Conservation (phyloP, 371 early-diverging fungal genomes). For the Batrachochytrium dendrobatidis region DNA sequence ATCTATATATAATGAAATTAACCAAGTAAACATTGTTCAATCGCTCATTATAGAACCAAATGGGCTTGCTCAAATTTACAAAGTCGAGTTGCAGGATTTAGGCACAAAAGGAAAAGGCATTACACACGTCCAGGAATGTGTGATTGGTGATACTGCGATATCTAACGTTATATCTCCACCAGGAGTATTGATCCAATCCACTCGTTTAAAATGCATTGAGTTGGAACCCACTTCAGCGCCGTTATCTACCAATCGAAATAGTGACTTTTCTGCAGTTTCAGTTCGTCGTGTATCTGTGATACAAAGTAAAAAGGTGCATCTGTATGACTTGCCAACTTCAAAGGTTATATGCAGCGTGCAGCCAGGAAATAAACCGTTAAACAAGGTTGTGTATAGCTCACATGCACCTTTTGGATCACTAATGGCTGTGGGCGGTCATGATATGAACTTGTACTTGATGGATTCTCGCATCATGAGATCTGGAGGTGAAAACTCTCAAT, state of each 20-base stretch:
- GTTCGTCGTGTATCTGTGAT: background rate
- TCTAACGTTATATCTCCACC: slow-evolving; percentile 27
- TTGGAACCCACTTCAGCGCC: slow-evolving; percentile 17
- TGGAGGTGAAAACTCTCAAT: slow-evolving; percentile 10
- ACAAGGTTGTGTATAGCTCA: slow-evolving; percentile 23
- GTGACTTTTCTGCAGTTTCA: background rate
- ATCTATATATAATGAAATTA: too few relatives aligned
- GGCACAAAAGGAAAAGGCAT: slow-evolving; percentile 30
- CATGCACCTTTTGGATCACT: slow-evolving; percentile 25
- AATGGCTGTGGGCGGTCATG: slow-evolving; percentile 27
- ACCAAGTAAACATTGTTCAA: too few relatives aligned
- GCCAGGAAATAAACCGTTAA: slow-evolving; percentile 15
- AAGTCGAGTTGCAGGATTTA: slow-evolving; percentile 13
- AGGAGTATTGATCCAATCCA: slow-evolving; percentile 18
- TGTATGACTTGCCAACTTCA: slow-evolving; percentile 20
- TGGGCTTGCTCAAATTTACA: background rate
- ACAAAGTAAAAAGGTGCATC: background rate
- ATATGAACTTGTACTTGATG: slow-evolving; percentile 25
- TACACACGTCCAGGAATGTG: slow-evolving; percentile 24
- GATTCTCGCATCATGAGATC: slow-evolving; percentile 29
- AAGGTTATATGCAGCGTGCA: slow-evolving; percentile 11
- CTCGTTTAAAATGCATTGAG: slow-evolving; percentile 23
- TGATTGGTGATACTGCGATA: slow-evolving; percentile 16
- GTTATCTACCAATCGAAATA: too few relatives aligned
- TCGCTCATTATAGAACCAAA: too few relatives aligned